These are phyloP conservation scores for Talaromyces sp. DNA, from an alignment of 2,329 filamentous ascomycete species.

Conservation along the genomic window DNA sequence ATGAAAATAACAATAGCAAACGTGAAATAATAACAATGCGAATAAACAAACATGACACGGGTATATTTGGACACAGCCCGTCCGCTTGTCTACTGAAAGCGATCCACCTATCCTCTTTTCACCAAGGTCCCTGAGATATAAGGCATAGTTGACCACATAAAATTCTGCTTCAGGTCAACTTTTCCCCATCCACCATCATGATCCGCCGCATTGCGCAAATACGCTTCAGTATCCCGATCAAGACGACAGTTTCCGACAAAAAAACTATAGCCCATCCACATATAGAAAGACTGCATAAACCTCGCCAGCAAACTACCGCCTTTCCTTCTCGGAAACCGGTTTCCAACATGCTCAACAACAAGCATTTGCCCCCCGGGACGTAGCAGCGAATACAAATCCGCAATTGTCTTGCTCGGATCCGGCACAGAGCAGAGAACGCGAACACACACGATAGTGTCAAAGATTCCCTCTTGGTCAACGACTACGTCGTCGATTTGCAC, in stretches of 20 bases:
- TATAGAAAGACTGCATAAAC: constrained; percentile 43
- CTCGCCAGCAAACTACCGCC: constrained; percentile 43
- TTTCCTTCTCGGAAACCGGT: constrained; percentile 38
- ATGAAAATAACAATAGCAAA: background rate
- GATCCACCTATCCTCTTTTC: constrained; percentile 23
- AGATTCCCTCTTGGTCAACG: constrained; percentile 30
- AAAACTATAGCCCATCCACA: constrained; percentile 45
- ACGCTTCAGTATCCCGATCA: constrained; percentile 43
- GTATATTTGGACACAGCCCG: background rate
- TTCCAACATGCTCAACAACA: constrained; percentile 52
- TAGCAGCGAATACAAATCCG: constrained; percentile 45
- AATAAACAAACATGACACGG: background rate
- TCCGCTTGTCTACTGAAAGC: background rate
- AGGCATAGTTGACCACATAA: constrained; percentile 32
- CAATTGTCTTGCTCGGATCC: constrained; percentile 39
- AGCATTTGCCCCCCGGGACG: constrained; percentile 52
- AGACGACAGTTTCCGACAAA: constrained; percentile 50
- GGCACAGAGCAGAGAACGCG: constrained; percentile 53
- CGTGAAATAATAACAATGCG: background rate
- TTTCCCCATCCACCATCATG: constrained; percentile 44
- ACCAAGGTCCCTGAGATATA: constrained; percentile 38
- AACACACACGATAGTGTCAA: constrained; percentile 52
- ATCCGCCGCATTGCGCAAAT: constrained; percentile 37
- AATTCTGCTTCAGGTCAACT: constrained; percentile 41
- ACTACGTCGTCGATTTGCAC: constrained; percentile 21